phyloP scores from a whole-genome alignment of 2,329 filamentous ascomycete genomes.

The Colletotrichum sp. region DNA sequence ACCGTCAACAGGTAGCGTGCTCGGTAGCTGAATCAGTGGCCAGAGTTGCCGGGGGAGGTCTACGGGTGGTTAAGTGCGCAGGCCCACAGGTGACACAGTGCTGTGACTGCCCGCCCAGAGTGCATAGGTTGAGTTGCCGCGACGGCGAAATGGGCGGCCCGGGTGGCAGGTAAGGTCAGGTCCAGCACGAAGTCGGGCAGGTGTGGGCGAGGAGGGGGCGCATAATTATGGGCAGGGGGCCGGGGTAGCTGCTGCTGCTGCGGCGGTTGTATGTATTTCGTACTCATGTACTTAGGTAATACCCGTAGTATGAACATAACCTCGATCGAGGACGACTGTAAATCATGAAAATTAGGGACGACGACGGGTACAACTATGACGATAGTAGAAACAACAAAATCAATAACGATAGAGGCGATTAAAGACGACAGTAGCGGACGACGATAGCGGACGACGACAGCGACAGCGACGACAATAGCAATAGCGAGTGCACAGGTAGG shows the following conservation, averaged over 20 bases:
- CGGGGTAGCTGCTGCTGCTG: not conserved
- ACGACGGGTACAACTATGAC: not conserved
- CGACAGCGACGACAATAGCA: not conserved
- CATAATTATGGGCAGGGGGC: not conserved
- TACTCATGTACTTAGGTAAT: not conserved
- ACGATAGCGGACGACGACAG: no score
- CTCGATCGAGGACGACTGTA: not conserved
- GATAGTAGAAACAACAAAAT: not conserved
- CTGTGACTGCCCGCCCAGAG: not conserved
- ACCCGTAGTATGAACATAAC: not conserved
- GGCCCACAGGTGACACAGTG: not conserved
- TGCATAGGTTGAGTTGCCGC: not conserved
- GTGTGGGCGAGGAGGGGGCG: not conserved
- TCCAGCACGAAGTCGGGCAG: not conserved
- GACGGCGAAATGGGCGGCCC: conserved; percentile 14
- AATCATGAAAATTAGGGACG: not conserved
- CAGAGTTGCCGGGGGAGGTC: not conserved
- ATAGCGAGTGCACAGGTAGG: not conserved
- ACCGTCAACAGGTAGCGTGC: not conserved
- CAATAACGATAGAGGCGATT: not conserved
- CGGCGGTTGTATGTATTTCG: not conserved
- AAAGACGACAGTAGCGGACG: not conserved
- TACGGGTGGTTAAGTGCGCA: not conserved
- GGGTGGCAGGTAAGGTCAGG: not conserved
- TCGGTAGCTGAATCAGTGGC: not conserved